A percentile compares a stretch with the other conserved stretches of the same genome.
phyloP scores from a whole-genome alignment of 495 filamentous ascomycete species.

The Neurospora intermedia region DNA sequence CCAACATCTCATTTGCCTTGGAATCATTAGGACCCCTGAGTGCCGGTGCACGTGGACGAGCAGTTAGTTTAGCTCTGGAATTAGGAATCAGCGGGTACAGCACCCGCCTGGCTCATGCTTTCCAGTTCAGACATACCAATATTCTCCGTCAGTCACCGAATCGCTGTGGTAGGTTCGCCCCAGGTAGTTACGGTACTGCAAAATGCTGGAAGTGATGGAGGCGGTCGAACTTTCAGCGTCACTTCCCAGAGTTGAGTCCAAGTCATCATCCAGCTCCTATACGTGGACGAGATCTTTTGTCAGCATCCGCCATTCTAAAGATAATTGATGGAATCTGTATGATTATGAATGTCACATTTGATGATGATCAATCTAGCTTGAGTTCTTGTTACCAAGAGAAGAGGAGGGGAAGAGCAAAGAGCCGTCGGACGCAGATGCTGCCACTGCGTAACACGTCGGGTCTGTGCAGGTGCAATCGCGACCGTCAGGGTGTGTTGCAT shows the following conservation, averaged over 20 bases:
- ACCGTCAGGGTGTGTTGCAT: background rate
- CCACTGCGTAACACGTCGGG: background rate
- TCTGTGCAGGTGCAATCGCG: background rate
- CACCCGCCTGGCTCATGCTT: background rate
- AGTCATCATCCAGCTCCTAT: background rate
- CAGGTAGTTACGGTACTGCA: slow-evolving; percentile 23
- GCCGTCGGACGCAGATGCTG: background rate
- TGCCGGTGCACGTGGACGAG: background rate
- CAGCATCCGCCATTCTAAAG: background rate
- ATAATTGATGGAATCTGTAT: background rate
- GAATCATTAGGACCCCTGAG: slow-evolving; percentile 22
- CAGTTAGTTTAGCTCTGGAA: background rate
- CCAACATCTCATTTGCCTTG: slow-evolving; percentile 22
- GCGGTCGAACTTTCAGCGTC: background rate
- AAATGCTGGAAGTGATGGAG: slow-evolving; percentile 28
- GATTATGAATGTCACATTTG: background rate
- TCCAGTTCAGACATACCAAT: background rate
- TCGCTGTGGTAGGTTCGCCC: slow-evolving; percentile 21
- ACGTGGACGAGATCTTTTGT: background rate
- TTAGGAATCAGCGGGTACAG: background rate
- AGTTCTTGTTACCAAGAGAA: background rate
- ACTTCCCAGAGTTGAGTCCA: background rate
- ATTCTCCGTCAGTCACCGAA: slow-evolving; percentile 11
- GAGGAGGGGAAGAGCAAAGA: background rate
- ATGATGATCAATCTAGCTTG: background rate